phyloP scores from a whole-genome alignment of 2,329 filamentous ascomycete genomes.

The Cordyceps javanica region DNA sequence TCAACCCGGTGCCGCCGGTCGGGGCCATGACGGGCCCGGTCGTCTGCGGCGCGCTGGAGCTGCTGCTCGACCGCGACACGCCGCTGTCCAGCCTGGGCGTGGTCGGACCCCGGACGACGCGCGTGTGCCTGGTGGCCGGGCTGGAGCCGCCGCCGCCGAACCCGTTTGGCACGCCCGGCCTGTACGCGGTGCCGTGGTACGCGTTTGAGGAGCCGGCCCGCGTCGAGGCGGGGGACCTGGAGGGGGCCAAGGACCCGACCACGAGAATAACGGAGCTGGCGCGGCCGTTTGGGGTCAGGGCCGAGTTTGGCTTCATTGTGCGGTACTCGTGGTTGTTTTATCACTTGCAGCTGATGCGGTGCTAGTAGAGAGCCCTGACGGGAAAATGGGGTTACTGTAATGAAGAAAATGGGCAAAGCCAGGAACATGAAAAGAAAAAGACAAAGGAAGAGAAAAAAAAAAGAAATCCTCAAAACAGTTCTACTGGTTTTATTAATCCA shows the following conservation, averaged over 20 bases:
- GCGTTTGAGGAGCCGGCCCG: conserved; percentile 19
- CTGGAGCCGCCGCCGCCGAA: conserved; percentile 22
- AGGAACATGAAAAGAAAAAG: too few relatives aligned
- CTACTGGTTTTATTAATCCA: too few relatives aligned
- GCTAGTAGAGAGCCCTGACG: too few relatives aligned
- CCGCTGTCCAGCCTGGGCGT: background rate
- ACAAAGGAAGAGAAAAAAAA: too few relatives aligned
- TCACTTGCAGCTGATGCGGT: background rate
- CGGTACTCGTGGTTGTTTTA: background rate
- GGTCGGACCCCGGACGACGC: background rate
- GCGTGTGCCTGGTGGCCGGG: conserved; percentile 20
- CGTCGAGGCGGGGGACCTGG: background rate
- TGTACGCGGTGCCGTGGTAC: conserved; percentile 24
- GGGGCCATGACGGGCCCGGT: conserved; percentile 16
- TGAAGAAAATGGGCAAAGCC: too few relatives aligned
- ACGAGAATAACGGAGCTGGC: background rate
- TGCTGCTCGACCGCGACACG: conserved; percentile 14
- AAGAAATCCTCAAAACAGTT: too few relatives aligned
- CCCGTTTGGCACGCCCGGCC: conserved; percentile 21
- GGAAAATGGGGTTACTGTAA: too few relatives aligned
- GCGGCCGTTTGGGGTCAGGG: background rate
- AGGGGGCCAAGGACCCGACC: background rate
- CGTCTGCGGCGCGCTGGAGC: conserved; percentile 21
- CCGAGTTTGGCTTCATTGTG: background rate
- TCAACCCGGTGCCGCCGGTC: conserved; percentile 17